phyloP scores from a whole-genome alignment of 2,329 filamentous ascomycete genomes.

The Scedosporium apiospermum region DNA sequence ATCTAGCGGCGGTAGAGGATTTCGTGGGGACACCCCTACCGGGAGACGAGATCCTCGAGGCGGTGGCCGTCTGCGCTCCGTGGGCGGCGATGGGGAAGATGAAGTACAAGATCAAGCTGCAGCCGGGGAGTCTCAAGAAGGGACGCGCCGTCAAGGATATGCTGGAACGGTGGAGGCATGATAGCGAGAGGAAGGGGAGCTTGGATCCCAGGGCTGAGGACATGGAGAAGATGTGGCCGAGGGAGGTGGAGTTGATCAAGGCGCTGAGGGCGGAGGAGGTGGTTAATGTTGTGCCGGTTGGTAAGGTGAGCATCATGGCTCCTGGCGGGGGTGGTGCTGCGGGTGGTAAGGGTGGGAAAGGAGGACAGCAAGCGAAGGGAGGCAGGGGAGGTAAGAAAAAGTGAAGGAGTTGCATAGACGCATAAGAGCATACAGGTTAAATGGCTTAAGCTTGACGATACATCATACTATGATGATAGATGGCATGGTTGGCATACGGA shows the following conservation, averaged over 20 bases:
- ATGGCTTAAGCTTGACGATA: not conserved
- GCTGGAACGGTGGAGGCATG: slow-evolving; percentile 68
- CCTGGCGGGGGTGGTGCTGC: slow-evolving; percentile 40
- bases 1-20: slow-evolving; percentile 49
- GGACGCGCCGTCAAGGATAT: slow-evolving; percentile 91
- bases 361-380: slow-evolving; percentile 24
- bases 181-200: slow-evolving; percentile 46
- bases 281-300: slow-evolving; percentile 69
- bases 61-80: slow-evolving; percentile 54
- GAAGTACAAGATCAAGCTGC: slow-evolving; percentile 93
- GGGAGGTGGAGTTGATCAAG: slow-evolving; percentile 78
- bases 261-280: slow-evolving; percentile 74
- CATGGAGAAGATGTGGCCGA: slow-evolving; percentile 70
- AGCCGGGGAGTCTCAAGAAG: slow-evolving; percentile 84
- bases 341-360: slow-evolving; percentile 23
- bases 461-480: too few relatives aligned
- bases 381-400: slow-evolving; percentile 33
- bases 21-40: slow-evolving; percentile 69
- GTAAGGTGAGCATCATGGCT: slow-evolving; percentile 68
- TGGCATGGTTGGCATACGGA: too few relatives aligned
- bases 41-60: slow-evolving; percentile 73
- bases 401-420: slow-evolving; percentile 1
- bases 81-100: slow-evolving; percentile 56
- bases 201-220: slow-evolving; percentile 53
- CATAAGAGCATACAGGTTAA: not conserved